Evolutionary conservation across 2,329 filamentous ascomycete species (phyloP), one percentile per base, ranked within the genome.

Genomic region (Nemania sp.): DNA sequence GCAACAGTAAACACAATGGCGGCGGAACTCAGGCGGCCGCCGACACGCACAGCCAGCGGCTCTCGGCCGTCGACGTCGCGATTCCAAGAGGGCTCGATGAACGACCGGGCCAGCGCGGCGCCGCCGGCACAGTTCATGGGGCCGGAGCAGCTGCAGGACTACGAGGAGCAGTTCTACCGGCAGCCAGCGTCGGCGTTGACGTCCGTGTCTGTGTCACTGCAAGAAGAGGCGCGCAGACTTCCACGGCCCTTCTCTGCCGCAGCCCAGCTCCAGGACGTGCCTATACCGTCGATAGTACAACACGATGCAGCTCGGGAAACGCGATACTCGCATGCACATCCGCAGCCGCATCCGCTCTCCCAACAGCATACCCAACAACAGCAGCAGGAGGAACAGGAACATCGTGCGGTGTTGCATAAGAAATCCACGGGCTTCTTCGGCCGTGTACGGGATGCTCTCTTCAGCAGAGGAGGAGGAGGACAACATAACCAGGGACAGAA

Each of bases 1-100:
- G n/a, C n/a, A n/a, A n/a, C n/a, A n/a, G n/a, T n/a, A n/a, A n/a
- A n/a, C 37, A 43, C 57, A 23, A 66, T 66, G 64, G 54, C 64
- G 43, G 60, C 56, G 50, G 65, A 65, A 44, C 50, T 68, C 52
- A 67, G 62, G 44, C 58, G 61, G 56, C 68, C 72, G 54, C 68
- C 73, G 56, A 72, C 64, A 36, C 71, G 70, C 62, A 76, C 83
- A 75, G 61, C 60, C 33, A 60, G 57, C 54, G 61, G 66, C 45
- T 64, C 63, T 11, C 61, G 65, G 33, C 64, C 65, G 43, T 60
- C 64, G 5, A 66, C 64, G 8, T 69, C 67, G 26, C 68, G 84
- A 73, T 77, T 95, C 80, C 65, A 86, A 31, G 91, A 96, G 73
- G 91, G 88, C 34, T 93, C 88, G 65, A 93, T 96, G 89, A 90